Conservation (phyloP, 805 yeast genomes). For the Ogataea nakhonphanomensis region DNA sequence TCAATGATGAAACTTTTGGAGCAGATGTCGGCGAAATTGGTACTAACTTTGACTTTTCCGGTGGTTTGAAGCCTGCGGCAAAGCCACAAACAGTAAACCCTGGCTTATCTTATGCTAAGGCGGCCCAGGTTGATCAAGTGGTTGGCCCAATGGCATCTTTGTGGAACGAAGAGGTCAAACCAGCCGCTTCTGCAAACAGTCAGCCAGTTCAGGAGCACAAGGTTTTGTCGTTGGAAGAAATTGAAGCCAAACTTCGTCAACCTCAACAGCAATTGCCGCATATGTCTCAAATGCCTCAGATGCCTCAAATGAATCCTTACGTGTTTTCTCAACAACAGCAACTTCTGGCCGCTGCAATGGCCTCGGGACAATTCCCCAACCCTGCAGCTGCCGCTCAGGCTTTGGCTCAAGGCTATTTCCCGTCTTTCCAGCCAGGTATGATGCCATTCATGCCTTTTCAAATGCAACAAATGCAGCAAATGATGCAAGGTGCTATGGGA, state of each 20-base stretch:
- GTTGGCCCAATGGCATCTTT: slow-evolving; percentile 70
- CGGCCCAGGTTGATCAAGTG: slow-evolving; percentile 39
- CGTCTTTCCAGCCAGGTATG: slow-evolving; percentile 26
- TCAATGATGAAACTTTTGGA: slow-evolving; percentile 81
- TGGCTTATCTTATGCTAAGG: slow-evolving; percentile 41
- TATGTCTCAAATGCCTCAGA: slow-evolving; percentile 14
- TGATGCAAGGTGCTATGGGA: slow-evolving; percentile 4
- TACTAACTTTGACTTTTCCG: slow-evolving; percentile 65
- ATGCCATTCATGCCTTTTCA: slow-evolving; percentile 23
- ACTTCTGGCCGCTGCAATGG: slow-evolving; percentile 30
- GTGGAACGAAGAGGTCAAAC: slow-evolving; percentile 46
- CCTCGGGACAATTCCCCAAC: slow-evolving; percentile 33
- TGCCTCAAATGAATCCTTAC: slow-evolving; percentile 24
- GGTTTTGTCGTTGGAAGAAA: slow-evolving; percentile 73
- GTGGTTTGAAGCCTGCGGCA: slow-evolving; percentile 21
- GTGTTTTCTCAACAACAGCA: slow-evolving; percentile 33
- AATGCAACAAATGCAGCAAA: slow-evolving; percentile 15
- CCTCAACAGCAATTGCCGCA: slow-evolving; percentile 29
- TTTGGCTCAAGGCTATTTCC: slow-evolving; percentile 29
- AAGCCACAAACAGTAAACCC: slow-evolving; percentile 22
- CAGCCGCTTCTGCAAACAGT: slow-evolving; percentile 23
- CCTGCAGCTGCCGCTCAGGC: slow-evolving; percentile 32
- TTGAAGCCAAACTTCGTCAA: slow-evolving; percentile 71
- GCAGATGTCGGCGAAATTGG: slow-evolving; percentile 40
- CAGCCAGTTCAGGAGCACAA: slow-evolving; percentile 34